phyloP scores from a whole-genome alignment of 257 asterid species.

The Plantago major region DNA sequence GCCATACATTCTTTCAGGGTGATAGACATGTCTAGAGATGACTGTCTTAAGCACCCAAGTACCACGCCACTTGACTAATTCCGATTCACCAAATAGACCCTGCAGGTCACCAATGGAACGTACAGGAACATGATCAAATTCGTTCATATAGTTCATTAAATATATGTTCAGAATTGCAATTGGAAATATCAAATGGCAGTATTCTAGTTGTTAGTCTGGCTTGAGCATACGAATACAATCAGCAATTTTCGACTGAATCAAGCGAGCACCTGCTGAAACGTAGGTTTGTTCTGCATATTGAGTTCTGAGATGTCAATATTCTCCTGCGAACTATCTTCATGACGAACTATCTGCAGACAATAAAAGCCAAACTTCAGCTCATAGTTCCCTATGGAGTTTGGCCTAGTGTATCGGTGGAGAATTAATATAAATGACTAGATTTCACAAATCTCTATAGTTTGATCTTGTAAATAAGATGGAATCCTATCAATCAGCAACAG shows the following conservation, averaged over 20 bases:
- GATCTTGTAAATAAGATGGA: neutral
- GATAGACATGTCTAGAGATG: constrained; percentile 39
- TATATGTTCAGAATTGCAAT: too few species aligned
- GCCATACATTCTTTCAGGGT: constrained; percentile 30
- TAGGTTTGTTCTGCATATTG: constrained; percentile 34
- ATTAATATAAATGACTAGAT: neutral
- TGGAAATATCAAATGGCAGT: neutral
- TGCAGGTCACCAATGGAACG: constrained; percentile 13
- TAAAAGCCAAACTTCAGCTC: neutral
- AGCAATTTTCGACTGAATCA: neutral
- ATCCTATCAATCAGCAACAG: neutral
- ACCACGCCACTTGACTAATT: constrained; percentile 63
- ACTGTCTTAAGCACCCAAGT: constrained; percentile 58
- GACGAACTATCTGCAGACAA: constrained; percentile 44
- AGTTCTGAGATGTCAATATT: constrained; percentile 57
- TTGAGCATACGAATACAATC: neutral
- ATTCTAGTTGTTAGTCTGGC: neutral
- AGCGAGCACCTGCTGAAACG: constrained; percentile 32
- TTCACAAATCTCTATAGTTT: neutral
- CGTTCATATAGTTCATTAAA: neutral
- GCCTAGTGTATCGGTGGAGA: too few species aligned
- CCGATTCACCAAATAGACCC: constrained; percentile 48
- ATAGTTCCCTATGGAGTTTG: too few species aligned
- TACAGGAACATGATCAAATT: neutral
- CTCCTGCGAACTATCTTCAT: constrained; percentile 43